Evolutionary conservation across 2,329 filamentous ascomycete genomes (phyloP), one percentile per base, ranked within the genome.

Genomic region (Huntiella abstrusa): DNA sequence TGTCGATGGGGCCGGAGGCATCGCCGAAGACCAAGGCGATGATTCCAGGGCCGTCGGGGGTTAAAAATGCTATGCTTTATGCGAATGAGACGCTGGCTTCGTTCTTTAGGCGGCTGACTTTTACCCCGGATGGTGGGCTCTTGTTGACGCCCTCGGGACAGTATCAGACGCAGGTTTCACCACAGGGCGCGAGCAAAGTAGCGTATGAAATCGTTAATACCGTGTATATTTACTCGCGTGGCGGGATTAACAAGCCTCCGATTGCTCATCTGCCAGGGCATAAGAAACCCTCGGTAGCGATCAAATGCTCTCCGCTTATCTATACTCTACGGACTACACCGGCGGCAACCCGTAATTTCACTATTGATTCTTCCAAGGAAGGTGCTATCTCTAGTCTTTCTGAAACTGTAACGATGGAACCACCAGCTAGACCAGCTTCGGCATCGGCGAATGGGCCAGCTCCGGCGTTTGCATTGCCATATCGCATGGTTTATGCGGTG

Each of bases 71-170:
- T 37, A 86, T 78, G 54, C 78, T 98, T 40, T 98, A 98, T 59
- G 86, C 86, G 40, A 96, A 95, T 56, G 91, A 98, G 62, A 95
- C 88, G 0, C 73, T 96, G 50, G 95, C 88, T 0, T 96, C 91
- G 0, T 98, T 98, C 64, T 98, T 98, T 65, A 74, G 91, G 45
- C 77, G 91, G 41, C 67, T 98, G 43, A 87, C 88, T 0, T 98
- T 98, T 58, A 86, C 92, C 1, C 88, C 91, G 0, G 92, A 98
- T 58, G 91, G 91, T 19, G 94, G 87, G 58, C 67, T 98, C 43
- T 70, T 98, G 4, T 79, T 98, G 52, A 98, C 91, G 0, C 91
- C 91, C 2, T 88, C 91, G 2, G 91, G 91, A 5, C 91, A 96
- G 58, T 96, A 91, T 62, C 92, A 94, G 59, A 82, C 80, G 2